phyloP scores from a whole-genome alignment of 1,284 basidiomycete genomes.

The Melampsora larici-populina region DNA sequence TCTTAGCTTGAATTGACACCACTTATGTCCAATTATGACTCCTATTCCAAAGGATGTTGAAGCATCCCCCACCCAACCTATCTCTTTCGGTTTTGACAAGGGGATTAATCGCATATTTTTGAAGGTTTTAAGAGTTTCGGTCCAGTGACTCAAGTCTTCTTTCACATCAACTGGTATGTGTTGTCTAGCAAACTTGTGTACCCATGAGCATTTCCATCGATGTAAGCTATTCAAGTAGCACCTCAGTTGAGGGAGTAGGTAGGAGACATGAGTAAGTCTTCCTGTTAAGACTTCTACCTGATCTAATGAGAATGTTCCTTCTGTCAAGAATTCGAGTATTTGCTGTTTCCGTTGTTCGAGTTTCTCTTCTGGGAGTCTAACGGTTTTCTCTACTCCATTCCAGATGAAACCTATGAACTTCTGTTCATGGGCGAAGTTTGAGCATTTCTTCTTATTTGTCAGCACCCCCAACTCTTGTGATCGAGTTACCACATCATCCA shows the following conservation, averaged over 20 bases:
- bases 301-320: background rate
- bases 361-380: too few species aligned
- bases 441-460: background rate
- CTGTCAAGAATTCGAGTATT: background rate
- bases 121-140: too few species aligned
- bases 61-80: conserved; percentile 9
- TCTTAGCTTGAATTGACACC: background rate
- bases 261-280: background rate
- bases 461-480: background rate
- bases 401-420: conserved; percentile 21
- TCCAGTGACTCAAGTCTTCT: too few species aligned
- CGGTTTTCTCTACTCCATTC: background rate
- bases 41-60: conserved; percentile 10
- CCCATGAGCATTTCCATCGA: background rate
- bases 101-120: too few species aligned
- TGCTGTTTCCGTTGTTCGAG: too few species aligned
- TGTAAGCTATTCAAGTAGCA: too few species aligned
- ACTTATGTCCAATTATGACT: background rate
- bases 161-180: too few species aligned
- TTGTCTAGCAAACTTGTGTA: too few species aligned
- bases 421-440: background rate
- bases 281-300: background rate
- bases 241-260: background rate
- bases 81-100: background rate
- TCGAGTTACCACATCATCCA: background rate